Percentiles rank a stretch among this genome's conserved stretches.
Conservation (phyloP, 306 rosid genomes). For the Betula pendula region DNA sequence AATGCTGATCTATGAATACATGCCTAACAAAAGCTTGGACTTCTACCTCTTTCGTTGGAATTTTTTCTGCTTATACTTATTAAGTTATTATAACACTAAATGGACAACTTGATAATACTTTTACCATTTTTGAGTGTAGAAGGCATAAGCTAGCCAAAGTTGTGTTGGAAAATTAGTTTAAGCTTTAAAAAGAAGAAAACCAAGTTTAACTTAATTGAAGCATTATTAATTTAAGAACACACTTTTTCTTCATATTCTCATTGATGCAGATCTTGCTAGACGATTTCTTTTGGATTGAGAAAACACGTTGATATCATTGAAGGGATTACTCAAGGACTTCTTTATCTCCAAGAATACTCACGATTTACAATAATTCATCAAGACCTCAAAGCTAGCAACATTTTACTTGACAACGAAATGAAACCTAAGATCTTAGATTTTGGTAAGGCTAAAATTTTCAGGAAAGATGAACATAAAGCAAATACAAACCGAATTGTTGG, state of each 20-base stretch:
- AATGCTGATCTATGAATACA: constrained; percentile 47
- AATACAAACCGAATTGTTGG: constrained; percentile 38
- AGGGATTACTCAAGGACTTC: constrained; percentile 41
- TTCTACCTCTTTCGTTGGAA: constrained; percentile 35
- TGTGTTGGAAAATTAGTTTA: too few relatives aligned
- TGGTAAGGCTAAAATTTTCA: constrained; percentile 33
- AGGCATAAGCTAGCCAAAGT: too few relatives aligned
- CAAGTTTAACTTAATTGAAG: too few relatives aligned
- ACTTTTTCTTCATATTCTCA: neutral
- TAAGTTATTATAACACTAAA: too few relatives aligned
- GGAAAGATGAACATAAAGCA: constrained; percentile 28
- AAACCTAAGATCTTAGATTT: constrained; percentile 37
- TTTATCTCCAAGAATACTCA: constrained; percentile 41
- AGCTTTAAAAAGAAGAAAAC: too few relatives aligned
- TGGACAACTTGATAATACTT: too few relatives aligned
- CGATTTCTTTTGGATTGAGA: constrained; percentile 27
- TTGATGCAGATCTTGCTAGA: constrained; percentile 18
- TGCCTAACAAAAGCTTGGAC: constrained; percentile 54
- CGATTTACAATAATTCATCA: constrained; percentile 34
- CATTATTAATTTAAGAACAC: too few relatives aligned
- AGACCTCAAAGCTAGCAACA: constrained; percentile 39
- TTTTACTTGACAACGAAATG: constrained; percentile 24
- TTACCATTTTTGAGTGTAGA: too few relatives aligned
- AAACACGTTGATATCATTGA: constrained; percentile 28
- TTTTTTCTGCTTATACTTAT: neutral